These are phyloP conservation scores for Crotalaria pallida DNA, from an alignment of 306 rosid species.

Conservation along the genomic window DNA sequence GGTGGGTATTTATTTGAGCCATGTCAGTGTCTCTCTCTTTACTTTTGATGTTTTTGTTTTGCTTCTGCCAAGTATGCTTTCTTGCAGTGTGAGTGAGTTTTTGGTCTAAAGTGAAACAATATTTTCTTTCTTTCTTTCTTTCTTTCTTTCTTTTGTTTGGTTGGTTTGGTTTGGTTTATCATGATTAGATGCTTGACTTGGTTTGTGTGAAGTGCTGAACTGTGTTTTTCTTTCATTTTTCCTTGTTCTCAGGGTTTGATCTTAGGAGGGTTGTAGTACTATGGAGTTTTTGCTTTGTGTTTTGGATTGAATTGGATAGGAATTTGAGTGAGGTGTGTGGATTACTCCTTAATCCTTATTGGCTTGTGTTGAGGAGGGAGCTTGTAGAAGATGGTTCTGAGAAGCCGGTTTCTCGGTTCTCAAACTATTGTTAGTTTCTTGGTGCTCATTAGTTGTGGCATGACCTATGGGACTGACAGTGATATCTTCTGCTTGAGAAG, in stretches of 20 bases:
- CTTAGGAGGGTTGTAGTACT: slow-evolving; percentile 16
- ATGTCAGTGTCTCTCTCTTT: background rate
- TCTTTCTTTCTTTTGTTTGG: background rate
- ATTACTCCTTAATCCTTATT: background rate
- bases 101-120: background rate
- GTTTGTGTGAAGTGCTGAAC: slow-evolving; percentile 23
- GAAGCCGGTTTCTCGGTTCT: slow-evolving; percentile 19
- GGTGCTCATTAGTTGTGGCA: slow-evolving; percentile 41
- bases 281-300: slow-evolving; percentile 8
- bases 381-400: slow-evolving; percentile 34
- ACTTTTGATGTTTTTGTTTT: slow-evolving; percentile 5
- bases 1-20: slow-evolving; percentile 23
- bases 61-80: background rate
- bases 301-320: slow-evolving; percentile 6
- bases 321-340: slow-evolving; percentile 23
- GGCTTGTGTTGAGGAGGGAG: slow-evolving; percentile 21
- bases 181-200: slow-evolving; percentile 9
- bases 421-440: slow-evolving; percentile 28
- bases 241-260: slow-evolving; percentile 25
- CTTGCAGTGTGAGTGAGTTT: background rate
- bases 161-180: background rate
- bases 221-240: slow-evolving; percentile 9
- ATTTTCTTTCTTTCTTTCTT: no score
- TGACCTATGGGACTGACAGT: slow-evolving; percentile 38
- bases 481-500: slow-evolving; percentile 60